Conservation (phyloP, 176 grass and related monocot species). For the Miscanthus lutarioriparius region DNA sequence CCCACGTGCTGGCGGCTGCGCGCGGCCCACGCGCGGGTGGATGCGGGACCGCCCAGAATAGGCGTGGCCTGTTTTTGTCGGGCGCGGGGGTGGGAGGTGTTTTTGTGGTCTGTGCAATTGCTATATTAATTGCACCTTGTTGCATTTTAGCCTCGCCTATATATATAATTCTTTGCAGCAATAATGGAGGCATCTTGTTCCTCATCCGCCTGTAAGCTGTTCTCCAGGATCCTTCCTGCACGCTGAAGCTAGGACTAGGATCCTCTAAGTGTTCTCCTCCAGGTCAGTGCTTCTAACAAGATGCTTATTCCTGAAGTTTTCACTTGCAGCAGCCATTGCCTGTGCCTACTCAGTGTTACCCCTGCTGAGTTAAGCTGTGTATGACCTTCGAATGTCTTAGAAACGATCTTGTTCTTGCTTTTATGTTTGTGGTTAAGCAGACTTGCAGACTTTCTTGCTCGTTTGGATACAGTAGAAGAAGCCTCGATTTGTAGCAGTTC, state of each 20-base stretch:
- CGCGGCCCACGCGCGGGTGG: no score
- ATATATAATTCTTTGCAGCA: not conserved
- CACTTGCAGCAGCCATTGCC: not conserved
- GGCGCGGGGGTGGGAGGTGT: no score
- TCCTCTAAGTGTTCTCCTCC: conserved; percentile 1
- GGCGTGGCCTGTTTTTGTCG: no score
- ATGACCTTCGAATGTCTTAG: not conserved
- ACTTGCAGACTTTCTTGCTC: not conserved
- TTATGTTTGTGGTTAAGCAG: not conserved
- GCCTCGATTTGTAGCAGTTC: not conserved
- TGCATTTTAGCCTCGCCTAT: no score
- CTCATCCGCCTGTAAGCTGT: not conserved
- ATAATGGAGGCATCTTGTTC: conserved; percentile 17
- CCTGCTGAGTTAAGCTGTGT: not conserved
- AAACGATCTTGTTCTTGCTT: not conserved
- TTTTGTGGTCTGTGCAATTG: no score
- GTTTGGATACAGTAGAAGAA: not conserved
- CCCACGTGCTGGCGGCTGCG: no score
- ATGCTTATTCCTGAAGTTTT: not conserved
- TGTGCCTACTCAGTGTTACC: not conserved
- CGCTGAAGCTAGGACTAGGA: not conserved
- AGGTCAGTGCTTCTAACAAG: conserved; percentile 11
- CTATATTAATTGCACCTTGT: no score
- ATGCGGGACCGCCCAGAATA: no score
- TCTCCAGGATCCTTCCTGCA: not conserved